These are phyloP conservation scores for Penicillium sp. DNA, from an alignment of 2,329 filamentous ascomycete species.

Conservation along the genomic window DNA sequence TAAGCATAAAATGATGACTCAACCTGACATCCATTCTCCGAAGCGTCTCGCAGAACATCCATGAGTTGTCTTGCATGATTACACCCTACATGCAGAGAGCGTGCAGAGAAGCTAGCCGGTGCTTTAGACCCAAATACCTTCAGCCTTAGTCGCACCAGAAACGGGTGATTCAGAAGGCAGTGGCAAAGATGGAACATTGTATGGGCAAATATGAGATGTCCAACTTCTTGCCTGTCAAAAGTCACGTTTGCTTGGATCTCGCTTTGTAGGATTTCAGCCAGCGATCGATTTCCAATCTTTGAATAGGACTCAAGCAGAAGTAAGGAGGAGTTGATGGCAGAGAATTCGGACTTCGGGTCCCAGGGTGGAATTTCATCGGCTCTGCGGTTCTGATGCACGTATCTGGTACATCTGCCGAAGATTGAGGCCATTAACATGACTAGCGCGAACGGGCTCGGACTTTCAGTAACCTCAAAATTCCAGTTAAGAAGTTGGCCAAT, in stretches of 20 bases:
- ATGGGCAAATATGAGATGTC: too few species aligned
- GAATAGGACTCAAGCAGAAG: slow-evolving; percentile 28
- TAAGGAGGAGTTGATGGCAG: slow-evolving; percentile 26
- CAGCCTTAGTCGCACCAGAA: too few species aligned
- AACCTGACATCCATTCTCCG: too few species aligned
- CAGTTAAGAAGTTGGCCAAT: slow-evolving; percentile 19
- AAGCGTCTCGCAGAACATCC: too few species aligned
- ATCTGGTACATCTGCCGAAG: slow-evolving; percentile 27
- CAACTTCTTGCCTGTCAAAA: neutral
- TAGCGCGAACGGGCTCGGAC: slow-evolving; percentile 22
- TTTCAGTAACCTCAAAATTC: slow-evolving; percentile 14
- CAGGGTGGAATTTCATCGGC: slow-evolving; percentile 26
- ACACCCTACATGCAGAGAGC: too few species aligned
- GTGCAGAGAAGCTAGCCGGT: too few species aligned
- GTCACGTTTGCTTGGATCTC: too few species aligned
- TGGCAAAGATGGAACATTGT: neutral
- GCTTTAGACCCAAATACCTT: too few species aligned
- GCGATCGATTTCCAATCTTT: neutral
- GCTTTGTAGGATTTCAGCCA: too few species aligned
- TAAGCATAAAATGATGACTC: too few species aligned
- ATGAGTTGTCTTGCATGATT: too few species aligned
- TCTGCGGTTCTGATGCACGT: slow-evolving; percentile 20
- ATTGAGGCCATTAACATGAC: slow-evolving; percentile 29
- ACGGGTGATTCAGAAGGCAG: too few species aligned
- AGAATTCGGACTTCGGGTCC: slow-evolving; percentile 31